Base-by-base conservation (phyloP, 1,139 yeast genomes). In the Pneumocystis jirovecii region DNA sequence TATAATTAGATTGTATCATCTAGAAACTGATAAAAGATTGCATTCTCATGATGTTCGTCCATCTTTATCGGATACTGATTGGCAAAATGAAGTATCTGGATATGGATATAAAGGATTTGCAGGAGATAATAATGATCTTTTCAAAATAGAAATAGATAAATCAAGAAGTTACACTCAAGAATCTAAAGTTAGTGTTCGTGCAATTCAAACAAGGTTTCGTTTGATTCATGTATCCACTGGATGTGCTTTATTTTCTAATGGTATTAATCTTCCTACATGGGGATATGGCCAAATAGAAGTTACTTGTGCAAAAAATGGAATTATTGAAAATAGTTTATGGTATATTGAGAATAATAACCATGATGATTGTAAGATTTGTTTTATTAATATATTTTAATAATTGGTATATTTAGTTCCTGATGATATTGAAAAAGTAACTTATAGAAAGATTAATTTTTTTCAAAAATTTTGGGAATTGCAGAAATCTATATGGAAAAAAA, bases 211-310 rank as follows among this genome's bases (percentile, higher is more conserved):
- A 61, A 81, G 88, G 67, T 88, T 95, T 81, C 83, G 95, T 77
- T 82, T 95, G 70, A 85, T 84, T 75, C 98, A 95, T 74, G 90
- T 95, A 64, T 83, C 88, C 85, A 82, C 93, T 56, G 96, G 96
- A 64, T 85, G 96, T 77, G 86, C 87, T 73, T 80, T 95, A 72
- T 93, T 91, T 76, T 89, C 97, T 37, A 90, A 89, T 74, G 85
- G 83, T 69, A 86, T 84, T 64, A 89, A 88, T 76, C 83, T 93
- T 71, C 98, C 98, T 67, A 86, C 85, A 67, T 93, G 97, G 97
- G 98, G 93, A 2, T 90, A 87, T 73, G 95, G 87, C 71, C 98
- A 95, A 78, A 97, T 89, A 76, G 99, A 93, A 79, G 98, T 95
- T 63, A 85, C 96, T 12, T 84, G 96, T 76, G 95, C 97, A 64